These are phyloP conservation scores for Pseudogymnoascus sp. DNA, from an alignment of 2,329 filamentous ascomycete species.

Conservation along the genomic window DNA sequence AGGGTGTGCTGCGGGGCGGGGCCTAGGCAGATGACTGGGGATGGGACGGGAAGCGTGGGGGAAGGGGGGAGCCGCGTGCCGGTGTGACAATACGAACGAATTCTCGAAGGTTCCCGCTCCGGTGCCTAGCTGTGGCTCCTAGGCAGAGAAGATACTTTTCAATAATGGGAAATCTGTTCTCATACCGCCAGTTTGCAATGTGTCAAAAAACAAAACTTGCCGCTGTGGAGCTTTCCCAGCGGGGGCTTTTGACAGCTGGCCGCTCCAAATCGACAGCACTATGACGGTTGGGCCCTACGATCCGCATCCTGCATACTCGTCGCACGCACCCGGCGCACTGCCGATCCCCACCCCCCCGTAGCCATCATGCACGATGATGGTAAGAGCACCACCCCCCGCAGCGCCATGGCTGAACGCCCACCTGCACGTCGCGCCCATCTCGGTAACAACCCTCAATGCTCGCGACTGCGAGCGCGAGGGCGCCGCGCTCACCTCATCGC, in stretches of 20 bases:
- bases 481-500: background rate
- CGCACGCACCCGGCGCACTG: background rate
- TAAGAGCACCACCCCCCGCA: background rate
- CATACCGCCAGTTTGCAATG: background rate
- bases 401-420: background rate
- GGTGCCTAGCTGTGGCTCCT: background rate
- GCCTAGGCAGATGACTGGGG: conserved; percentile 8
- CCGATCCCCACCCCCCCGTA: background rate
- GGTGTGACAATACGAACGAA: background rate
- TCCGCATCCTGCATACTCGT: background rate
- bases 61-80: background rate
- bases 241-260: background rate
- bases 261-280: background rate
- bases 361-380: background rate
- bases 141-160: background rate
- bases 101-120: background rate
- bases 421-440: background rate
- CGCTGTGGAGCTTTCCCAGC: too few relatives aligned
- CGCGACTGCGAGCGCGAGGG: too few relatives aligned
- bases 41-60: background rate
- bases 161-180: background rate
- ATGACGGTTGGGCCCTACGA: background rate
- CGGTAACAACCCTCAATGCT: too few relatives aligned
- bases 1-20: conserved; percentile 1
- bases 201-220: too few relatives aligned